A percentile compares a stretch with the other conserved stretches of the same genome.
phyloP scores from a whole-genome alignment of 139 green algal species.

The Micromonas pusilla region DNA sequence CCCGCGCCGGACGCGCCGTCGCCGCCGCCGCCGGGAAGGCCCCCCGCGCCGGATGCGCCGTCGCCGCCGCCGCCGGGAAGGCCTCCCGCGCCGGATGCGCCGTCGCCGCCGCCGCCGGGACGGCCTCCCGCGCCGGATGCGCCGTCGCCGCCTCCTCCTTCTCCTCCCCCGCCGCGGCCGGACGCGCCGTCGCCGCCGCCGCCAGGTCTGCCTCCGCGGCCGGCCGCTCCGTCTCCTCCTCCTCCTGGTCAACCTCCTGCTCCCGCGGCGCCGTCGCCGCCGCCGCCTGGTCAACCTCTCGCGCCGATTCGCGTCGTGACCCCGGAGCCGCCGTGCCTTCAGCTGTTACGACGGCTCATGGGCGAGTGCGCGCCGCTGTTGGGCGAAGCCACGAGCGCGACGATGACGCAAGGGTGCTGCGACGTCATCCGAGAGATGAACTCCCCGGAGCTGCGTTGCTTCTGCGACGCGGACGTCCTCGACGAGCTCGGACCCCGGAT shows the following conservation, averaged over 20 bases:
- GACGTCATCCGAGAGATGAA: not conserved
- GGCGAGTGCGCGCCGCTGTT: not conserved
- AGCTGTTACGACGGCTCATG: not conserved
- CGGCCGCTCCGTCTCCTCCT: not conserved
- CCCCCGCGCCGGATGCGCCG: not conserved
- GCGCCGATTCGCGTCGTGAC: no score
- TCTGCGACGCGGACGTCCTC: not conserved
- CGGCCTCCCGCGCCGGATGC: not conserved
- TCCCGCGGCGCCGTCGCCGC: not conserved
- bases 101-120: not conserved
- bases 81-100: not conserved
- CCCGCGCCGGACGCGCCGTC: not conserved
- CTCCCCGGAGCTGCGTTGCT: not conserved
- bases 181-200: slow-evolving; percentile 1
- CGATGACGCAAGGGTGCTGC: not conserved
- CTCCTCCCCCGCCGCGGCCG: slow-evolving; percentile 2
- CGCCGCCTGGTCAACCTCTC: not conserved
- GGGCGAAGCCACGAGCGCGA: not conserved
- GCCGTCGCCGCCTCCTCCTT: not conserved
- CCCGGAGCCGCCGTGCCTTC: not conserved
- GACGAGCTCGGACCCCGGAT: not conserved
- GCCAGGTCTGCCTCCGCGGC: not conserved
- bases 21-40: not conserved
- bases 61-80: not conserved
- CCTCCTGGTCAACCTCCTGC: not conserved